Base-by-base conservation (phyloP, 2,329 filamentous ascomycete genomes). In the Zymoseptoria tritici region DNA sequence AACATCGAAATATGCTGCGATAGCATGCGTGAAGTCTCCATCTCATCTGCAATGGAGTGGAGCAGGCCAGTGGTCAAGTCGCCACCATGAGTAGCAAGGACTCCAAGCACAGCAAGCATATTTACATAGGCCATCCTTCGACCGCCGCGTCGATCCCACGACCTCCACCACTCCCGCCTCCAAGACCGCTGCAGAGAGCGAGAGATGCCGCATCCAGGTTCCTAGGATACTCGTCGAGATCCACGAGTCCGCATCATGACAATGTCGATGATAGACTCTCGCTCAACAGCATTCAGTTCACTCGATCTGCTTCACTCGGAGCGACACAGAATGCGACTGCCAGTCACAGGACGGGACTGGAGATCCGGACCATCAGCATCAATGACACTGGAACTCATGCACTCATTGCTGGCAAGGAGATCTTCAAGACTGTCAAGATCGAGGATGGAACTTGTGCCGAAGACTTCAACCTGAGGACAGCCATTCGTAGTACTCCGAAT, bases 391-490 rank as follows among this genome's bases (percentile, higher is more conserved):
- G 80, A 60, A 86, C 83, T 60, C 84, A 86, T 76, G 85, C 84
- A 57, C 78, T 87, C 57, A 79, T 87, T 64, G 85, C 83, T 50
- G 85, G 85, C 56, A 83, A 83, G 64, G 83, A 87, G 65, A 86
- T 87, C 59, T 79, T 87, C 67, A 86, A 86, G 72, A 87, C 84
- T 2, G 80, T 87, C 62, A 80, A 79, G 56, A 80, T 87, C 57
- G 70, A 72, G 54, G 77, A 81, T 52, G 80, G 82, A 59, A 78
- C 80, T 61, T 84, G 83, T 51, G 79, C 79, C 57, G 85, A 87
- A 70, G 84, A 86, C 63, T 80, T 83, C 72, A 86, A 87, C 69
- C 78, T 87, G 63, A 82, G 84, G 61, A 79, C 83, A 64, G 80
- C 82, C 31, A 82, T 86, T 64, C 79, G 82, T 67, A 81, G 81